Percentiles rank a stretch among this genome's conserved stretches.
Conservation (phyloP, 768 basidiomycete species). For the Tricholomella constricta region DNA sequence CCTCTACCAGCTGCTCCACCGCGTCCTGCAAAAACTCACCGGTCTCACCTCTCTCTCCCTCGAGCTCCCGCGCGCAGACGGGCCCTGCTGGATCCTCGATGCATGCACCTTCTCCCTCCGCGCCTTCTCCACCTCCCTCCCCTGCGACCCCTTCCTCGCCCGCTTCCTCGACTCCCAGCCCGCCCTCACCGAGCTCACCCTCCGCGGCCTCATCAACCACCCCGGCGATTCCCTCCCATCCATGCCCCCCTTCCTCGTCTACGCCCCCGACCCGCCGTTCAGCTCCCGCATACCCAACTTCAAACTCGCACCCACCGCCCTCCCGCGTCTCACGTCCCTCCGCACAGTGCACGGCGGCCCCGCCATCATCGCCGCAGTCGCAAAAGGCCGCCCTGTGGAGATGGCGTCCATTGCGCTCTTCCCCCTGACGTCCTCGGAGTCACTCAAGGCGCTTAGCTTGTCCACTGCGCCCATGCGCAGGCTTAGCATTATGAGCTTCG, state of each 20-base stretch:
- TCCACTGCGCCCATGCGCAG: slow-evolving; percentile 43
- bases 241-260: slow-evolving; percentile 25
- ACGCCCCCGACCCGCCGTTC: slow-evolving; percentile 11
- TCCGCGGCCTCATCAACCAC: slow-evolving; percentile 45
- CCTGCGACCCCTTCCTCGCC: slow-evolving; percentile 49
- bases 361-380: slow-evolving; percentile 43
- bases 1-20: slow-evolving; percentile 51
- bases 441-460: slow-evolving; percentile 45
- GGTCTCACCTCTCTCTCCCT: slow-evolving; percentile 46
- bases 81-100: slow-evolving; percentile 51
- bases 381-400: slow-evolving; percentile 50
- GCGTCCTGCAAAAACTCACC: slow-evolving; percentile 40
- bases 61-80: slow-evolving; percentile 46
- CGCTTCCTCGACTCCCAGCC: slow-evolving; percentile 54
- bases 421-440: slow-evolving; percentile 35
- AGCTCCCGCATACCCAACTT: slow-evolving; percentile 24
- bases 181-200: slow-evolving; percentile 50
- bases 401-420: slow-evolving; percentile 56
- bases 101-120: slow-evolving; percentile 45
- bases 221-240: slow-evolving; percentile 27
- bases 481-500: slow-evolving; percentile 62
- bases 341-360: slow-evolving; percentile 58
- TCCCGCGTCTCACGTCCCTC: slow-evolving; percentile 51
- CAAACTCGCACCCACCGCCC: slow-evolving; percentile 37
- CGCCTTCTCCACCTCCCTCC: slow-evolving; percentile 57